Evolutionary conservation across 2,329 filamentous ascomycete species (phyloP).

Genomic region (Pyricularia grisea): DNA sequence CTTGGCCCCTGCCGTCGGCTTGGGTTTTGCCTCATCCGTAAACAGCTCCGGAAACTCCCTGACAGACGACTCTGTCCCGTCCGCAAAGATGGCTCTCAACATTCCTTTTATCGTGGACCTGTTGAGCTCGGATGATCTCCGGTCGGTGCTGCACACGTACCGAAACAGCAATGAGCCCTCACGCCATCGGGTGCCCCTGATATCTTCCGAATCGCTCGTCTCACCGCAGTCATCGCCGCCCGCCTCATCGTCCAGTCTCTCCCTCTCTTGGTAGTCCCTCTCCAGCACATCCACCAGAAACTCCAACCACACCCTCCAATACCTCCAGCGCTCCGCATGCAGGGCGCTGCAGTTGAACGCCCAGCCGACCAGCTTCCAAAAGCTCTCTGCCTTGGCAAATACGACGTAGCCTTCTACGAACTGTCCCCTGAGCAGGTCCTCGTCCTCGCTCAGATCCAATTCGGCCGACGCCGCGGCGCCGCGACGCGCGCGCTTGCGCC

Average conservation of each 20-base stretch:
- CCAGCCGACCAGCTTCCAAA: slow-evolving; percentile 88
- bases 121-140: background rate
- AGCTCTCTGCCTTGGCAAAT: slow-evolving; percentile 71
- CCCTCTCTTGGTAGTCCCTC: slow-evolving; percentile 53
- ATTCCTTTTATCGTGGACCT: slow-evolving; percentile 36
- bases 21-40: slow-evolving; percentile 49
- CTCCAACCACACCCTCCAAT: slow-evolving; percentile 73
- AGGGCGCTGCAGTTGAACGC: slow-evolving; percentile 79
- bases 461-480: background rate
- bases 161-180: slow-evolving; percentile 48
- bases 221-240: slow-evolving; percentile 6
- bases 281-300: slow-evolving; percentile 73
- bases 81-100: slow-evolving; percentile 58
- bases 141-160: slow-evolving; percentile 33
- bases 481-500: background rate
- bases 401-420: slow-evolving; percentile 58
- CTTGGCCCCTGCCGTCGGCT: slow-evolving; percentile 33
- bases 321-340: slow-evolving; percentile 65
- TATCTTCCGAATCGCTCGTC: slow-evolving; percentile 7
- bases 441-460: slow-evolving; percentile 25
- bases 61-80: slow-evolving; percentile 43
- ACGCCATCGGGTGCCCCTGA: slow-evolving; percentile 1
- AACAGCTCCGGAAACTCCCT: slow-evolving; percentile 58
- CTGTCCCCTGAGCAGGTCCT: slow-evolving; percentile 43
- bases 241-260: slow-evolving; percentile 33